These are phyloP conservation scores for Pyronema domesticum DNA, from an alignment of 495 filamentous ascomycete species.

Conservation along the genomic window DNA sequence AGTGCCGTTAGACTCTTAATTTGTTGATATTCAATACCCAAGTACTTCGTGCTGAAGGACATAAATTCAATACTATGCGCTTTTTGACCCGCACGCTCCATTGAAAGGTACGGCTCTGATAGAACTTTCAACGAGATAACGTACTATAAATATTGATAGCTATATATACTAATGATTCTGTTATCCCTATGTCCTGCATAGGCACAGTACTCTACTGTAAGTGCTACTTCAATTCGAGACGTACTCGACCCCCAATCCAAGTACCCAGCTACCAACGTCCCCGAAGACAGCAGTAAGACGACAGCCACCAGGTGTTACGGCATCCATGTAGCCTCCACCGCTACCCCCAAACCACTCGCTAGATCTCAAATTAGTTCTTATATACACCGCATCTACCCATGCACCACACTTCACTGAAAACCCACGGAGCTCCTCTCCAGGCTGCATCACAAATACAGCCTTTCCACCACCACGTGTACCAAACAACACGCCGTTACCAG, in stretches of 20 bases:
- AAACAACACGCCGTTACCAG: not conserved
- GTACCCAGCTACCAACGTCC: not conserved
- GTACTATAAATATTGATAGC: no score
- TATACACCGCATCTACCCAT: not conserved
- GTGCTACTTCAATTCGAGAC: not conserved
- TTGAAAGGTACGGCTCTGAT: no score
- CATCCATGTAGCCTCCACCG: not conserved
- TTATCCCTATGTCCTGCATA: no score
- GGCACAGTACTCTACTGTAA: no score
- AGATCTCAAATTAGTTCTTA: not conserved
- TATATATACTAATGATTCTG: no score
- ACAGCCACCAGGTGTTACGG: not conserved
- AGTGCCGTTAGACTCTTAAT: no score
- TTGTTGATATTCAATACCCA: no score
- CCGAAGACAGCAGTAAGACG: not conserved
- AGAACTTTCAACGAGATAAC: no score
- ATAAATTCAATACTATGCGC: no score
- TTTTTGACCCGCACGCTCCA: no score
- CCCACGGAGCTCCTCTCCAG: slow-evolving; percentile 1
- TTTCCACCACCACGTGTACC: not conserved
- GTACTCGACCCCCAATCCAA: slow-evolving; percentile 3
- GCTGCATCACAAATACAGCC: not conserved
- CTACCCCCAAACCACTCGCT: not conserved
- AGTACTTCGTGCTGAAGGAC: no score
- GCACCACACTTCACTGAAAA: not conserved